A percentile compares a stretch with the other conserved stretches of the same genome.
Conservation (phyloP, 1,284 basidiomycete genomes). For the Ceratobasidium sp. region DNA sequence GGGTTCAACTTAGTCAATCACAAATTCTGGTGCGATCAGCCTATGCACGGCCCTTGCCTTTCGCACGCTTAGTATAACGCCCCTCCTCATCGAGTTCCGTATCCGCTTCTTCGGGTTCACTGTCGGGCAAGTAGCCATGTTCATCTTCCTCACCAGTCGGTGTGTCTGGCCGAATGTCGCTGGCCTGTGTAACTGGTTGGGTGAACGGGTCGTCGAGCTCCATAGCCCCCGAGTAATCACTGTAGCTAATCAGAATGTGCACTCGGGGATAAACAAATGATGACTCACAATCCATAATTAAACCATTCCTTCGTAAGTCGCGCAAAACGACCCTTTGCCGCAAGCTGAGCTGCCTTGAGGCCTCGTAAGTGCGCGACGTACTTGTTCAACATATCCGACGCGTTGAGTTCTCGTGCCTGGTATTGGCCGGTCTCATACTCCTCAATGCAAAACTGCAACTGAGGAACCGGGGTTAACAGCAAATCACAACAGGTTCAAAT, state of each 20-base stretch:
- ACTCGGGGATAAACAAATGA: background rate
- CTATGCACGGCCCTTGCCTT: background rate
- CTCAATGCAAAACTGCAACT: conserved; percentile 20
- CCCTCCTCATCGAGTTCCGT: background rate
- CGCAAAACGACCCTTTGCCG: background rate
- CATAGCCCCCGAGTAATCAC: conserved; percentile 13
- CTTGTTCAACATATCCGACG: conserved; percentile 18
- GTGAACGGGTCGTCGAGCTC: background rate
- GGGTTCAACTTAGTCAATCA: no score
- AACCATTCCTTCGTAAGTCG: background rate
- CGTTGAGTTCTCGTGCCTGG: background rate
- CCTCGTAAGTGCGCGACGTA: conserved; percentile 23
- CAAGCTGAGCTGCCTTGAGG: background rate
- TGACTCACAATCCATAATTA: conserved; percentile 16
- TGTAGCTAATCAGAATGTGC: background rate
- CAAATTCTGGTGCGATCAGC: no score
- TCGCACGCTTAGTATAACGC: background rate
- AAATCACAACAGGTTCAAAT: no score
- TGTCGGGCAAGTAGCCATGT: conserved; percentile 3
- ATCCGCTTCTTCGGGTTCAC: background rate
- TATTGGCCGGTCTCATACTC: conserved; percentile 7
- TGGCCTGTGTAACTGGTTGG: background rate
- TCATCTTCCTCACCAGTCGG: background rate
- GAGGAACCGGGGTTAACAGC: background rate
- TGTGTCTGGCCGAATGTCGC: conserved; percentile 9